These are phyloP conservation scores for Jackrogersella minutella DNA, from an alignment of 495 filamentous ascomycete genomes.

Conservation along the genomic window DNA sequence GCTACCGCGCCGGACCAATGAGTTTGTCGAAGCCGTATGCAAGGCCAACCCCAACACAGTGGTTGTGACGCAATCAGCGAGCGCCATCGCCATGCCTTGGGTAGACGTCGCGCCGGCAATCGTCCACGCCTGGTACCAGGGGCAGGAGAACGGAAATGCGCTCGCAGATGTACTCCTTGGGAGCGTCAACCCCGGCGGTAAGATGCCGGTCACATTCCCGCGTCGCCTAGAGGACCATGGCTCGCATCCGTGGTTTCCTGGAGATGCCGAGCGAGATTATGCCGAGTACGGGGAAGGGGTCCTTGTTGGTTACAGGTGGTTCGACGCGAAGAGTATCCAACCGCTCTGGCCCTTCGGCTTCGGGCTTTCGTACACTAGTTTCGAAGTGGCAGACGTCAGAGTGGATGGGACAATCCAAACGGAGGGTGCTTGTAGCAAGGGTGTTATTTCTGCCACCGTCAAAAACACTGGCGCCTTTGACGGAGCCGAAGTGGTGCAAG, in stretches of 20 bases:
- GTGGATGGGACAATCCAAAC: neutral
- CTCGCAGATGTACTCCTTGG: conserved; percentile 67
- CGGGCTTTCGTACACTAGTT: conserved; percentile 64
- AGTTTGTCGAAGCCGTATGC: conserved; percentile 64
- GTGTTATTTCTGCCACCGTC: conserved; percentile 26
- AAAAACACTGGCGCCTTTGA: conserved; percentile 53
- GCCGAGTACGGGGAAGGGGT: conserved; percentile 62
- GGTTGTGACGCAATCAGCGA: conserved; percentile 71
- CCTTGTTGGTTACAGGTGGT: conserved; percentile 71
- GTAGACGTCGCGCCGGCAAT: conserved; percentile 57
- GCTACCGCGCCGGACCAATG: conserved; percentile 64
- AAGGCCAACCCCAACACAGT: conserved; percentile 65
- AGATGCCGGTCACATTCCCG: conserved; percentile 64
- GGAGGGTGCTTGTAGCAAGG: neutral
- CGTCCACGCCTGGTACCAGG: conserved; percentile 66
- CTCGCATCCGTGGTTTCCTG: neutral
- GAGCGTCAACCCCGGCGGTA: conserved; percentile 63
- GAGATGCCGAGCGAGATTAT: neutral
- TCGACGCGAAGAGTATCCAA: conserved; percentile 54
- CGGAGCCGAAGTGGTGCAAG: conserved; percentile 47
- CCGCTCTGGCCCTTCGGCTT: conserved; percentile 65
- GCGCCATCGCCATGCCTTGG: conserved; percentile 74
- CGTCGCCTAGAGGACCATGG: conserved; percentile 46
- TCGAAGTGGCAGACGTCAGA: neutral
- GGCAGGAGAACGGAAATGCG: conserved; percentile 70